These are phyloP conservation scores for Leptomonas pyrrhocoris DNA, from an alignment of 208 protist genomes.

Conservation along the genomic window DNA sequence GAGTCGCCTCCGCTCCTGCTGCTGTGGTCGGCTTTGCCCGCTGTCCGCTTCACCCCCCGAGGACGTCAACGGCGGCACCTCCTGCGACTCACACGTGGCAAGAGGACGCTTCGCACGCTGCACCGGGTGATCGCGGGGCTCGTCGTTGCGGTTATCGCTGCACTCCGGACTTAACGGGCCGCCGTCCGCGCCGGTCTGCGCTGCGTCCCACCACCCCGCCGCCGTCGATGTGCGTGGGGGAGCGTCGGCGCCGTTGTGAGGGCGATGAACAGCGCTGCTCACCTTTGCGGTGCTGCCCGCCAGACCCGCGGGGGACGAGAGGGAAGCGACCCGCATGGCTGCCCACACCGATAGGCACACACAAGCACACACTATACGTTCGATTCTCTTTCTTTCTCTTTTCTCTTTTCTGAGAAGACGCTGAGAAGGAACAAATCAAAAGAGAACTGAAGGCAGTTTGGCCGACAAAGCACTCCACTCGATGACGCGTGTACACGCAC, in stretches of 20 bases:
- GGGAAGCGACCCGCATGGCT: background rate
- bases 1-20: too few species aligned
- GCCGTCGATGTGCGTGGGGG: too few species aligned
- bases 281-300: background rate
- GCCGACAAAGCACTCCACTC: too few species aligned
- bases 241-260: too few species aligned
- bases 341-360: background rate
- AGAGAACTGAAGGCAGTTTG: too few species aligned
- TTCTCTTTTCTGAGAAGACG: too few species aligned
- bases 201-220: too few species aligned
- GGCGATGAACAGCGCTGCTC: background rate
- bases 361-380: background rate
- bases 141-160: background rate
- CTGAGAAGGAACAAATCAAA: too few species aligned
- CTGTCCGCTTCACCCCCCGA: background rate
- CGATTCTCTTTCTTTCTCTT: too few species aligned
- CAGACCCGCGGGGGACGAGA: conserved; percentile 3
- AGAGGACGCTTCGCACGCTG: background rate
- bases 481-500: too few species aligned
- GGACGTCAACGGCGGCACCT: background rate
- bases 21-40: background rate
- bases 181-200: too few species aligned
- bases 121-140: background rate
- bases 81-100: background rate
- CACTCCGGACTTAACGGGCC: too few species aligned